phyloP scores from a whole-genome alignment of 441 rosid species.

The Syzygium malaccense region DNA sequence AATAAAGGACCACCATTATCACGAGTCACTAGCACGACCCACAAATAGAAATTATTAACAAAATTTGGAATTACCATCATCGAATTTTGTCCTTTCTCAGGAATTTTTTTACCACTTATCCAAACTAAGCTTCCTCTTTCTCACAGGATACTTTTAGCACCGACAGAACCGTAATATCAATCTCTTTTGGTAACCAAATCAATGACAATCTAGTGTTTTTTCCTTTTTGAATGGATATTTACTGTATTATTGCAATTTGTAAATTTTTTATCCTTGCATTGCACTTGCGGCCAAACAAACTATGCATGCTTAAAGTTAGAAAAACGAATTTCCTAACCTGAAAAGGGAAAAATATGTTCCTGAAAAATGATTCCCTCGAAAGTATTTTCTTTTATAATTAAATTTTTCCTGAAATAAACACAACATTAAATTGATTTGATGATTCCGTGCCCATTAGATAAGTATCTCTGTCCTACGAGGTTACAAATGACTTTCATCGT shows the following conservation, averaged over 20 bases:
- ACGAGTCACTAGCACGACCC: neutral
- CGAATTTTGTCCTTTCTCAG: neutral
- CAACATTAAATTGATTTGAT: neutral
- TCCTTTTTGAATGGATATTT: neutral
- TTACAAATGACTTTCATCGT: neutral
- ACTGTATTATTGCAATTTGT: neutral
- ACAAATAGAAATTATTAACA: neutral
- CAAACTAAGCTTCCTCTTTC: neutral
- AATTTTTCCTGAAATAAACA: too few species aligned
- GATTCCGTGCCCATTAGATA: neutral
- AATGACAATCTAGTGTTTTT: neutral
- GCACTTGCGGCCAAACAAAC: neutral
- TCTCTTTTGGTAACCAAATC: neutral
- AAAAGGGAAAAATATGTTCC: neutral
- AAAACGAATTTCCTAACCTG: neutral
- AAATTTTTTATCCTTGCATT: neutral
- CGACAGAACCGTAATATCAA: neutral
- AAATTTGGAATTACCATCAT: neutral
- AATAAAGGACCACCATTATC: neutral
- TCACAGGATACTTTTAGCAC: neutral
- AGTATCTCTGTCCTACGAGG: neutral
- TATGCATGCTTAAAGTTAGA: neutral
- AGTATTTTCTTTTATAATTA: too few species aligned
- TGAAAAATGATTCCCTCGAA: too few species aligned
- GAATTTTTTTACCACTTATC: neutral